Percentiles rank a stretch among this genome's conserved stretches.
Evolutionary conservation across 768 basidiomycete species (phyloP).

Genomic region (Kondoa malvinella): DNA sequence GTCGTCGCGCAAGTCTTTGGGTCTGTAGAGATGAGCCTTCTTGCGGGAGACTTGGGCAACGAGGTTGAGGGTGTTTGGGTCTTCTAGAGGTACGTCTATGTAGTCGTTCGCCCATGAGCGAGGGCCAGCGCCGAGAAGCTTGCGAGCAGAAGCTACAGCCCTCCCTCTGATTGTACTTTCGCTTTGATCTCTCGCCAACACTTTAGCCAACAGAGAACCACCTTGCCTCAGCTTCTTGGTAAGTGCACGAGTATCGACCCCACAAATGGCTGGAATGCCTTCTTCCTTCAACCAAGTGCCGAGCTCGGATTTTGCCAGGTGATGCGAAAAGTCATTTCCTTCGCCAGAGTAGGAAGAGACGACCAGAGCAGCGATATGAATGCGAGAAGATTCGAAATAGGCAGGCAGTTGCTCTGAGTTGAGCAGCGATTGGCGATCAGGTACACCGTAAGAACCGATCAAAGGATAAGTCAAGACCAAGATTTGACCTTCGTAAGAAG

Average conservation of each 20-base stretch:
- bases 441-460: constrained; percentile 94
- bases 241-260: constrained; percentile 87
- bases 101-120: constrained; percentile 66
- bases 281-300: constrained; percentile 90
- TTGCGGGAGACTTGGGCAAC: constrained; percentile 72
- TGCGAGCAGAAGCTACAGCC: constrained; percentile 27
- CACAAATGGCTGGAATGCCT: constrained; percentile 80
- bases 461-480: constrained; percentile 93
- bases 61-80: constrained; percentile 77
- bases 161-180: constrained; percentile 36
- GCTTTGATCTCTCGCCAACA: constrained; percentile 40
- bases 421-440: constrained; percentile 39
- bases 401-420: constrained; percentile 31
- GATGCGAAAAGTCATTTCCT: constrained; percentile 71
- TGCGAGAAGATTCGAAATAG: constrained; percentile 85
- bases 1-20: not conserved
- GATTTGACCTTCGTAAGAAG: constrained; percentile 95
- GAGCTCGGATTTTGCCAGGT: constrained; percentile 71
- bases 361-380: constrained; percentile 79
- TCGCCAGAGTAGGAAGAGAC: constrained; percentile 69
- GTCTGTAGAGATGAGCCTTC: constrained; percentile 46
- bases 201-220: constrained; percentile 73
- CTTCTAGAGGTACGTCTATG: constrained; percentile 59
- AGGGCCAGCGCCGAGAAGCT: too few relatives aligned
- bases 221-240: constrained; percentile 93